Evolutionary conservation across 108 stramenopile species (phyloP), one percentile per base, ranked within the genome.

Genomic region (Conticribra guillardii): DNA sequence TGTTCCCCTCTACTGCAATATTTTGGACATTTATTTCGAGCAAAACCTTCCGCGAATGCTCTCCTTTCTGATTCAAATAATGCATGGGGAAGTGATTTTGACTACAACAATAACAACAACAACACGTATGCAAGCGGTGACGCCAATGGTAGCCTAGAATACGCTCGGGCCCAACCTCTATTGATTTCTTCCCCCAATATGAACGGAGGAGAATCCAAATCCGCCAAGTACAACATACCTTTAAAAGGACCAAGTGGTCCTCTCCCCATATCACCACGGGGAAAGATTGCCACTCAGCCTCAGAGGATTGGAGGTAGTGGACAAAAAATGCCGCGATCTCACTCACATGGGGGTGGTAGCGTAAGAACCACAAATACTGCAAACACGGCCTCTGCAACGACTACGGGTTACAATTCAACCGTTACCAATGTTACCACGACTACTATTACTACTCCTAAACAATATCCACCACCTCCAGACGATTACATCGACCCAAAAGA

Each of bases 401-500:
- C 8, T 28, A 24, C 49, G 32, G 8, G 33, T 15, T 34, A 19
- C 49, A 49, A 24, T 17, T 22, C 18, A 28, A 63, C 55, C 5
- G n/a, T n/a, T n/a, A n/a, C n/a, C n/a, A n/a, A n/a, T n/a, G n/a
- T n/a, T n/a, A n/a, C n/a, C n/a, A n/a, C n/a, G n/a, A n/a, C n/a
- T n/a, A n/a, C n/a, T n/a, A n/a, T n/a, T n/a, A n/a, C n/a, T n/a
- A n/a, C n/a, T n/a, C n/a, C n/a, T n/a, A 68, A 55, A 32, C 55
- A 53, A 14, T 63, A 64, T 64, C 75, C 67, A 4, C 75, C 67
- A 48, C 75, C 75, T 26, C 87, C 87, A 53, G 53, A 52, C 24
- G 84, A 83, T 66, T 85, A 68, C 46, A 62, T 85, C 47, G 86
- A 84, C 76, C 86, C 84, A 23, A 73, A 74, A 41, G 87, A 93